These are phyloP conservation scores for Clarireedia paspali DNA, from an alignment of 2,329 filamentous ascomycete species.

Conservation along the genomic window DNA sequence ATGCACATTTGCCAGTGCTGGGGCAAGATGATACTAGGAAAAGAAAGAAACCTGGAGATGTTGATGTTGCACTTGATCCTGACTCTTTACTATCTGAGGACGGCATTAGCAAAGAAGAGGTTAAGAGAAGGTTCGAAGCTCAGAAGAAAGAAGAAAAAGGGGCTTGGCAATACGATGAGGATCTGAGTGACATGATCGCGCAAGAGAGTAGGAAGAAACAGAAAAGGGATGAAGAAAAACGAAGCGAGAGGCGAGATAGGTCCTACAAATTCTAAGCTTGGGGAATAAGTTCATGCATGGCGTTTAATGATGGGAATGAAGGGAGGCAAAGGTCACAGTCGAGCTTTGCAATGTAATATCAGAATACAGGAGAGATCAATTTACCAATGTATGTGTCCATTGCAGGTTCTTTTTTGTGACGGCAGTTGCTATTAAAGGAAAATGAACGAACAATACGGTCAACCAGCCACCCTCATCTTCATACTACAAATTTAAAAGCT, in stretches of 20 bases:
- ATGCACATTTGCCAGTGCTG: constrained; percentile 59
- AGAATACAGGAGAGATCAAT: no score
- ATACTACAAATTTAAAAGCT: no score
- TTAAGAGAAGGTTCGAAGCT: constrained; percentile 73
- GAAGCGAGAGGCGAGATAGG: constrained; percentile 46
- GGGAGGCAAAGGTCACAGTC: background rate
- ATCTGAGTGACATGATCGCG: constrained; percentile 92
- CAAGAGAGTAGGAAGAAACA: constrained; percentile 85
- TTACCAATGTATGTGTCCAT: no score
- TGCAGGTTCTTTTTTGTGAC: no score
- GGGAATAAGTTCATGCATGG: no score
- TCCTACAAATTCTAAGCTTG: constrained; percentile 24
- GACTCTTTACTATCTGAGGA: constrained; percentile 70
- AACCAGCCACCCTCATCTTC: no score
- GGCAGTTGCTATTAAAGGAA: no score
- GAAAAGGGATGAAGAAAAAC: constrained; percentile 77
- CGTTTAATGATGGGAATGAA: no score
- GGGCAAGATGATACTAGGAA: constrained; percentile 72
- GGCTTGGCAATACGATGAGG: constrained; percentile 68
- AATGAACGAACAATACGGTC: no score
- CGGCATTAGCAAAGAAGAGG: constrained; percentile 75
- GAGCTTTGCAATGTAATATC: background rate
- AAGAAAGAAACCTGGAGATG: constrained; percentile 91
- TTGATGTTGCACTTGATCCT: constrained; percentile 86
- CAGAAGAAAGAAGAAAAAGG: constrained; percentile 54